Conservation (phyloP, 2,329 filamentous ascomycete species). For the Podosphaera xanthii region DNA sequence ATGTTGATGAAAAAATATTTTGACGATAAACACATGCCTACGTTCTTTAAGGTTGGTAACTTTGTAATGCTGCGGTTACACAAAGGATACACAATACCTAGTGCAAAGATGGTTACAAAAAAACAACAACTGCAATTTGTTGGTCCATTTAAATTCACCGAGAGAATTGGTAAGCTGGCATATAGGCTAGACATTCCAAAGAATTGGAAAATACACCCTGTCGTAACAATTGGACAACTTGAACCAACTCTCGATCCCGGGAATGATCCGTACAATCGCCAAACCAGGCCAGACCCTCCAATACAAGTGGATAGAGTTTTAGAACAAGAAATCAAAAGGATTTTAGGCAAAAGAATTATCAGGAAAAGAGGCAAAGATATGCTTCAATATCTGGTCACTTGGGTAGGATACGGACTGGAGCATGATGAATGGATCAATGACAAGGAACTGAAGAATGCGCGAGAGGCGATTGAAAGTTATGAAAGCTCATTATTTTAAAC, state of each 20-base stretch:
- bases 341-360: too few relatives aligned
- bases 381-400: too few relatives aligned
- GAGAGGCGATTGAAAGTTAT: too few relatives aligned
- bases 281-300: neutral
- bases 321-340: too few relatives aligned
- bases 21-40: neutral
- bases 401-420: too few relatives aligned
- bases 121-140: neutral
- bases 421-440: too few relatives aligned
- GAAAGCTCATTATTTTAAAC: too few relatives aligned
- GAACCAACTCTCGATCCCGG: neutral
- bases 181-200: neutral
- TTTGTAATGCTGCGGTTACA: neutral
- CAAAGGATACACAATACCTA: too few relatives aligned
- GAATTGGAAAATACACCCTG: neutral
- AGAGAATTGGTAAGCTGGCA: neutral
- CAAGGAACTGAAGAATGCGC: too few relatives aligned
- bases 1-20: neutral
- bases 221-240: neutral
- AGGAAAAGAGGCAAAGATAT: too few relatives aligned
- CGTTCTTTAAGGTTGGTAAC: neutral
- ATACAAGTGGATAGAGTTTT: too few relatives aligned
- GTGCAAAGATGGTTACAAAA: neutral
- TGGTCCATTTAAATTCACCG: neutral
- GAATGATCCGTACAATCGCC: neutral